Percentiles rank a stretch among this genome's conserved stretches.
These are phyloP conservation scores for Lecanicillium sp. DNA, from an alignment of 2,329 filamentous ascomycete genomes.

Conservation along the genomic window DNA sequence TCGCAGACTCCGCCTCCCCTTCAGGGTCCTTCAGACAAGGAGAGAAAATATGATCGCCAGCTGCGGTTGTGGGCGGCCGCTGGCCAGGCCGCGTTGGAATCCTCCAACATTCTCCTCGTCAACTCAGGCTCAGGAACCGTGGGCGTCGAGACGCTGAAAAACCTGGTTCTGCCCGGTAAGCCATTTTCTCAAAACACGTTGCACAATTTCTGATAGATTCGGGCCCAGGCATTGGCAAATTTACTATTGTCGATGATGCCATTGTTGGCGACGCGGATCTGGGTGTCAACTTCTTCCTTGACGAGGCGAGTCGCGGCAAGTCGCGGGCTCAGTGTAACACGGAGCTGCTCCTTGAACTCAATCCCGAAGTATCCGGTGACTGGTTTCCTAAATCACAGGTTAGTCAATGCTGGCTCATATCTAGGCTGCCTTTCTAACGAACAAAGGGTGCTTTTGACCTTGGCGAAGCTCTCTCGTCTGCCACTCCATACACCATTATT, in stretches of 20 bases:
- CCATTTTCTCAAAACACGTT: neutral
- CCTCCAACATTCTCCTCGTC: slow-evolving; percentile 82
- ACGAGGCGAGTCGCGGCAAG: slow-evolving; percentile 68
- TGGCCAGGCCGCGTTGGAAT: slow-evolving; percentile 83
- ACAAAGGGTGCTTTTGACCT: slow-evolving; percentile 27
- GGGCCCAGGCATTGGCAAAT: slow-evolving; percentile 69
- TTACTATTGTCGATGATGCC: slow-evolving; percentile 80
- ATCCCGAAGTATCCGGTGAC: slow-evolving; percentile 80
- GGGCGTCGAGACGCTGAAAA: slow-evolving; percentile 89
- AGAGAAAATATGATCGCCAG: slow-evolving; percentile 87
- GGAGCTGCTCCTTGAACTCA: slow-evolving; percentile 74
- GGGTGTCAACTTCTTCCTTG: slow-evolving; percentile 95
- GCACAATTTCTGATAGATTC: neutral
- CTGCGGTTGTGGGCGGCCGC: slow-evolving; percentile 90
- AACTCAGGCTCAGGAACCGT: slow-evolving; percentile 83
- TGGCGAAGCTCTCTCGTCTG: slow-evolving; percentile 30
- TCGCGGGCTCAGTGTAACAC: slow-evolving; percentile 72
- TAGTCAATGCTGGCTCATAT: slow-evolving; percentile 11
- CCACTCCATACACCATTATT: slow-evolving; percentile 42
- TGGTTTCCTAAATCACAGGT: slow-evolving; percentile 50
- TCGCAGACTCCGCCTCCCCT: slow-evolving; percentile 25
- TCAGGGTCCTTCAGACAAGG: slow-evolving; percentile 50
- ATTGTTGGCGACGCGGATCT: slow-evolving; percentile 74
- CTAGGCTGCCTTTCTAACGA: slow-evolving; percentile 4
- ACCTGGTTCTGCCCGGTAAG: slow-evolving; percentile 81